Evolutionary conservation across 257 asterid species (phyloP).

Genomic region (Lithospermum erythrorhizon): DNA sequence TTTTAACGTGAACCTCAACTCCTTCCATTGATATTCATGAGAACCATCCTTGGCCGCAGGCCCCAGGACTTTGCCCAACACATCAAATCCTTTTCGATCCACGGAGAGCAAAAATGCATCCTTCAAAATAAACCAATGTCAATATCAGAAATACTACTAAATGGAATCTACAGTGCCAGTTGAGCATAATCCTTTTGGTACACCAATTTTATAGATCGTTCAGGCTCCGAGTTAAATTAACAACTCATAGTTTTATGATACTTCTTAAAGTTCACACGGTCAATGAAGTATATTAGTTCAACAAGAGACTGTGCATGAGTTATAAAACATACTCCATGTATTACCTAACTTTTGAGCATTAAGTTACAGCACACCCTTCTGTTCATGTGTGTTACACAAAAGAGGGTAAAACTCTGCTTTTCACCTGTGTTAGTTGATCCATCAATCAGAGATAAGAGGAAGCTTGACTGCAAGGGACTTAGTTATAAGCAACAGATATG

Average conservation of each 20-base stretch:
- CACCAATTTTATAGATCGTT: too few relatives aligned
- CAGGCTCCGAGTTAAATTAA: background rate
- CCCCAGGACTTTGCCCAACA: constrained; percentile 60
- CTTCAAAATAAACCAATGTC: constrained; percentile 26
- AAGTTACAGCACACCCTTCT: too few relatives aligned
- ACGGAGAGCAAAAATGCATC: constrained; percentile 68
- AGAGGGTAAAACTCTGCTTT: constrained; percentile 74
- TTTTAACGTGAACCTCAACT: constrained; percentile 48
- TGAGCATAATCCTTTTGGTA: too few relatives aligned
- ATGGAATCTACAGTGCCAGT: too few relatives aligned
- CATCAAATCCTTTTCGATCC: constrained; percentile 75
- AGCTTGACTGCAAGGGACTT: constrained; percentile 41
- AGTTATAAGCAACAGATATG: constrained; percentile 38
- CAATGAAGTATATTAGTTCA: background rate
- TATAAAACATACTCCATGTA: too few relatives aligned
- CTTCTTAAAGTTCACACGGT: background rate
- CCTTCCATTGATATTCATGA: constrained; percentile 67
- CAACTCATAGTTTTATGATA: background rate
- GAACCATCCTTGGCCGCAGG: constrained; percentile 43
- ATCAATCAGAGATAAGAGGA: constrained; percentile 57
- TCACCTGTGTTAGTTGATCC: constrained; percentile 77
- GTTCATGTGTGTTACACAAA: constrained; percentile 61
- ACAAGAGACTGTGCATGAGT: background rate
- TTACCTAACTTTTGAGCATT: background rate
- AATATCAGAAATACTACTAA: background rate